Evolutionary conservation across 2,329 filamentous ascomycete species (phyloP).

Genomic region (Xylariaceae sp.): DNA sequence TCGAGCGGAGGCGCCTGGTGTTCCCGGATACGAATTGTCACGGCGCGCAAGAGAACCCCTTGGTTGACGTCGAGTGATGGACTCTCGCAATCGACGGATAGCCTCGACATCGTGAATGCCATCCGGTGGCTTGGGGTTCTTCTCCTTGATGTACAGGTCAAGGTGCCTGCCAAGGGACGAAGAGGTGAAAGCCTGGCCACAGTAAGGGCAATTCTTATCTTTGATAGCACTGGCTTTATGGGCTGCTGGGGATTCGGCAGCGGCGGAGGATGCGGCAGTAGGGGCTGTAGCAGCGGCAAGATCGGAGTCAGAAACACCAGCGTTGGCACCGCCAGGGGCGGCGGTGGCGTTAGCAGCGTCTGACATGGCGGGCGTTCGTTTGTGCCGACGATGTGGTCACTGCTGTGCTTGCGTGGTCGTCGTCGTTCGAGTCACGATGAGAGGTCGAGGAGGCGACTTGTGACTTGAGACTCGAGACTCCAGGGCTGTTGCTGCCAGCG

Average conservation of each 20-base stretch:
- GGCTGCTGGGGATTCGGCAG: constrained; percentile 35
- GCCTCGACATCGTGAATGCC: constrained; percentile 86
- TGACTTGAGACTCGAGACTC: too few species aligned
- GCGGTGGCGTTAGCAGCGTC: constrained; percentile 8
- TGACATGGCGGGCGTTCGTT: constrained; percentile 11
- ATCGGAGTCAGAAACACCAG: not conserved
- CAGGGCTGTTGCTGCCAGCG: not conserved
- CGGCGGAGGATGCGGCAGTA: constrained; percentile 8
- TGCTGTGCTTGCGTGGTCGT: constrained; percentile 7
- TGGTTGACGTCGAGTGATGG: constrained; percentile 81
- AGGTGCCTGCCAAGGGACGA: constrained; percentile 90
- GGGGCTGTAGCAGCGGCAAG: constrained; percentile 1
- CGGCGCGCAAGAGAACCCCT: constrained; percentile 58
- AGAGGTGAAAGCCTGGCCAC: constrained; percentile 83
- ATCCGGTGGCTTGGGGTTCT: constrained; percentile 82
- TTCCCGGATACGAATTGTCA: constrained; percentile 57
- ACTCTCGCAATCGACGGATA: constrained; percentile 75
- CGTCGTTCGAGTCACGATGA: not conserved
- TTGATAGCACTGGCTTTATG: constrained; percentile 55
- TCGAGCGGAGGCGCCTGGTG: constrained; percentile 43
- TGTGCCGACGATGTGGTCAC: not conserved
- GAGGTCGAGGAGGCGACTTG: not conserved
- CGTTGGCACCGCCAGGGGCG: not conserved
- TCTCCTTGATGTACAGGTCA: constrained; percentile 88
- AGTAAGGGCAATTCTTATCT: constrained; percentile 85